Evolutionary conservation across 2,329 filamentous ascomycete genomes (phyloP).

Genomic region (Calonectria naviculata): DNA sequence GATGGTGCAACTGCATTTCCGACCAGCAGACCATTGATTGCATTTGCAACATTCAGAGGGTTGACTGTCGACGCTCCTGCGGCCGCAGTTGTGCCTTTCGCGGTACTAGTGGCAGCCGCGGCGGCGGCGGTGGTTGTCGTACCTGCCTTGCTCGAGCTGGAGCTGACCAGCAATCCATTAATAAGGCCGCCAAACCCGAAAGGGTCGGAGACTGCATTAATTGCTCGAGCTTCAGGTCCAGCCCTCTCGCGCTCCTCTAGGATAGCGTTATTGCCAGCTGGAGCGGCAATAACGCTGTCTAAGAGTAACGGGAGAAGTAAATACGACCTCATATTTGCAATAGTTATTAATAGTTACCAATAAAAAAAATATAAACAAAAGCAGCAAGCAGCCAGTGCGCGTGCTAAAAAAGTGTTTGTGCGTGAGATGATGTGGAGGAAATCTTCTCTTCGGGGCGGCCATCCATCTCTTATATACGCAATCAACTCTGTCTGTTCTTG

Average conservation of each 20-base stretch:
- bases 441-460: background rate
- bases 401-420: background rate
- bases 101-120: no score
- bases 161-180: background rate
- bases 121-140: background rate
- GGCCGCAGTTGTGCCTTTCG: background rate
- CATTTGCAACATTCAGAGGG: background rate
- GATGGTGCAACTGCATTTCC: background rate
- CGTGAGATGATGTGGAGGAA: background rate
- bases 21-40: background rate
- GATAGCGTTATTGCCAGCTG: background rate
- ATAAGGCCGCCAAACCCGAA: background rate
- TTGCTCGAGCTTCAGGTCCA: background rate
- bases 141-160: background rate
- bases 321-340: conserved; percentile 7
- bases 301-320: background rate
- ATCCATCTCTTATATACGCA: background rate
- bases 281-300: background rate
- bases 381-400: conserved; percentile 6
- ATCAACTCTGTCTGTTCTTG: background rate
- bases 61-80: background rate
- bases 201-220: background rate
- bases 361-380: conserved; percentile 1
- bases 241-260: background rate
- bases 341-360: conserved; percentile 2